These are phyloP conservation scores for Trametes cinnabarina DNA, from an alignment of 768 basidiomycete species.

Conservation along the genomic window DNA sequence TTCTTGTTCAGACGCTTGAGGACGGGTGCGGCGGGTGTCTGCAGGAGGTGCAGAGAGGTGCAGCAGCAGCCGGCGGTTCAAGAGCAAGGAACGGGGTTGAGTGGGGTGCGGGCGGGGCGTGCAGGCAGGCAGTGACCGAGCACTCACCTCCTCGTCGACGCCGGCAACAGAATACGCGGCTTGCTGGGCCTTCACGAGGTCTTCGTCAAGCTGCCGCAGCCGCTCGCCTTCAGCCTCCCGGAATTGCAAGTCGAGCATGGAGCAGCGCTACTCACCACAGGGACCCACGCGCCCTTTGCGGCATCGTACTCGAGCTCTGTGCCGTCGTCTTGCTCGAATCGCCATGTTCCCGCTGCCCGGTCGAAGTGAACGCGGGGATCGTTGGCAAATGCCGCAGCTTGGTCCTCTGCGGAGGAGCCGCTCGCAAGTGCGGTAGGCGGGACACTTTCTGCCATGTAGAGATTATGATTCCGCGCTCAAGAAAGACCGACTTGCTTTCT, in stretches of 20 bases:
- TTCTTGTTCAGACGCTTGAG: conserved; percentile 78
- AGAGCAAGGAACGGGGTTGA: neutral
- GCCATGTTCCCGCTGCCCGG: conserved; percentile 74
- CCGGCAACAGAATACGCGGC: conserved; percentile 91
- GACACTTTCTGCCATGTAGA: conserved; percentile 19
- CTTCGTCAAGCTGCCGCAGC: conserved; percentile 59
- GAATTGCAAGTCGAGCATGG: neutral
- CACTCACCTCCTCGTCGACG: conserved; percentile 87
- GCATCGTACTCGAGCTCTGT: conserved; percentile 88
- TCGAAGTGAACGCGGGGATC: conserved; percentile 86
- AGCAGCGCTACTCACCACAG: conserved; percentile 60
- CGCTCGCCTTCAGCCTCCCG: neutral
- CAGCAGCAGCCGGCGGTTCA: too few species aligned
- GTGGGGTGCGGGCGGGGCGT: neutral
- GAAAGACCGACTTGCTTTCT: too few species aligned
- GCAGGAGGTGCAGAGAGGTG: conserved; percentile 1
- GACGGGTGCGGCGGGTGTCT: conserved; percentile 89
- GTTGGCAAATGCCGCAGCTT: conserved; percentile 68
- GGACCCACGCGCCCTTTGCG: conserved; percentile 74
- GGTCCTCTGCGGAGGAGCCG: conserved; percentile 52
- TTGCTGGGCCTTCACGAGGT: conserved; percentile 84
- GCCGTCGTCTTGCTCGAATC: conserved; percentile 86
- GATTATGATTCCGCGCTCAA: too few species aligned
- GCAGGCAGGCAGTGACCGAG: neutral
- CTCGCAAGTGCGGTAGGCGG: conserved; percentile 37